phyloP scores from a whole-genome alignment of 2,329 filamentous ascomycete genomes.

The Dactylellina drechsleri region DNA sequence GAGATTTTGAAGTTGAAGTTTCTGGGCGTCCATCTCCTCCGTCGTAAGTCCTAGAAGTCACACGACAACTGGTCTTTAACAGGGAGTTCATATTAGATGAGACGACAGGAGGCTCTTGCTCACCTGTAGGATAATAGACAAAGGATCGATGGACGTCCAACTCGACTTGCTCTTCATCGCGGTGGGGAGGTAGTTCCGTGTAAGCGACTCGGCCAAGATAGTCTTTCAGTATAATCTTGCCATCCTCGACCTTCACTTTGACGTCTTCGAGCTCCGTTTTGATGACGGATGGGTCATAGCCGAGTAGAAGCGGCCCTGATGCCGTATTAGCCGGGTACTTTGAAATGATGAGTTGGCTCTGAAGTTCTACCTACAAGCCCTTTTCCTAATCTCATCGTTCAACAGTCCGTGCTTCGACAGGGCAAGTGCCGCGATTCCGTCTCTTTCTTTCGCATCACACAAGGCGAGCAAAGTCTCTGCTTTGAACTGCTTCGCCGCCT shows the following conservation, averaged over 20 bases:
- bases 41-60: conserved; percentile 58
- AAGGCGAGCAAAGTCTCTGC: conserved; percentile 54
- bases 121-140: conserved; percentile 90
- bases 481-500: conserved; percentile 55
- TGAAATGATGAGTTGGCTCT: neutral
- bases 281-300: conserved; percentile 59
- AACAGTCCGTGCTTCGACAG: conserved; percentile 57
- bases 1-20: conserved; percentile 78
- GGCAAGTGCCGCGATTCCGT: conserved; percentile 56
- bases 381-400: conserved; percentile 57
- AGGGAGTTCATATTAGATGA: neutral
- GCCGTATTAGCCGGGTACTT: conserved; percentile 3
- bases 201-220: conserved; percentile 50
- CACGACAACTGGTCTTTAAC: conserved; percentile 51
- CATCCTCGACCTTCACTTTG: conserved; percentile 56
- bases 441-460: conserved; percentile 55
- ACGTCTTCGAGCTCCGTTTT: conserved; percentile 49
- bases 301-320: conserved; percentile 62
- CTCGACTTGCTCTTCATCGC: conserved; percentile 88
- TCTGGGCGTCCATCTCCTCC: conserved; percentile 74
- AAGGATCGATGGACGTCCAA: conserved; percentile 97
- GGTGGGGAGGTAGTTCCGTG: conserved; percentile 73
- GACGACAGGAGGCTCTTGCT: conserved; percentile 57
- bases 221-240: conserved; percentile 25
- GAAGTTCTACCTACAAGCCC: conserved; percentile 56